A percentile compares a stretch with the other conserved stretches of the same genome.
Evolutionary conservation across 768 basidiomycete genomes (phyloP).

Genomic region (Auriscalpium orientale): DNA sequence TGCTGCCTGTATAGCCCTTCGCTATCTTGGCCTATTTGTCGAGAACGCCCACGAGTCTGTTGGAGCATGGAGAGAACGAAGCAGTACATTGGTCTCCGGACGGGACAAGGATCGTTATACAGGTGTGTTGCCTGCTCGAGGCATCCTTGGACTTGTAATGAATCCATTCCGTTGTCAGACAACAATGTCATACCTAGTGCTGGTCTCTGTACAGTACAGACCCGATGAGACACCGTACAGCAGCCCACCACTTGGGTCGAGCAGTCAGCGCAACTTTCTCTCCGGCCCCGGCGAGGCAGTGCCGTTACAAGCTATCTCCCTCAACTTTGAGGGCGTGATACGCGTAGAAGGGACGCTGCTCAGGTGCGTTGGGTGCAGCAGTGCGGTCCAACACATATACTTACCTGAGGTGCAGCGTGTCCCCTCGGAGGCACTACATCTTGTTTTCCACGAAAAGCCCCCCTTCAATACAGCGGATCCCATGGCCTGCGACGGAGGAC

Average conservation of each 20-base stretch:
- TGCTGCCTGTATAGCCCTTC: constrained; percentile 45
- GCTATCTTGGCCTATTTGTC: constrained; percentile 65
- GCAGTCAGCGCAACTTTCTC: constrained; percentile 59
- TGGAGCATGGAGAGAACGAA: constrained; percentile 78
- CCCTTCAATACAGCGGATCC: constrained; percentile 73
- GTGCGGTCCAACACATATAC: constrained; percentile 1
- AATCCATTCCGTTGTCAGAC: constrained; percentile 43
- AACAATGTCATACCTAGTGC: constrained; percentile 68
- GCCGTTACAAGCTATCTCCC: constrained; percentile 55
- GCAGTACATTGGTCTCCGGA: constrained; percentile 79
- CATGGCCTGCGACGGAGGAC: constrained; percentile 60
- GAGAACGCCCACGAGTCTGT: constrained; percentile 68
- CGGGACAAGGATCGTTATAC: constrained; percentile 69
- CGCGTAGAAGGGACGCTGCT: constrained; percentile 67
- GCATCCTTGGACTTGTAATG: background rate
- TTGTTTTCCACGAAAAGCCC: constrained; percentile 70
- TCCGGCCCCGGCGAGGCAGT: constrained; percentile 77
- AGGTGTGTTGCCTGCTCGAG: constrained; percentile 38
- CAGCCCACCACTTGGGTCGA: constrained; percentile 41
- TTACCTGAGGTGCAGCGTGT: constrained; percentile 42
- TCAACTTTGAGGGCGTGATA: constrained; percentile 78
- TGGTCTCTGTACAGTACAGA: constrained; percentile 57
- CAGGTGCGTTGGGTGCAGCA: constrained; percentile 35
- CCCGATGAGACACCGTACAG: constrained; percentile 49
- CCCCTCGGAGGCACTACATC: constrained; percentile 62